phyloP scores from a whole-genome alignment of 2,329 filamentous ascomycete species.

The Xylaria sp. region DNA sequence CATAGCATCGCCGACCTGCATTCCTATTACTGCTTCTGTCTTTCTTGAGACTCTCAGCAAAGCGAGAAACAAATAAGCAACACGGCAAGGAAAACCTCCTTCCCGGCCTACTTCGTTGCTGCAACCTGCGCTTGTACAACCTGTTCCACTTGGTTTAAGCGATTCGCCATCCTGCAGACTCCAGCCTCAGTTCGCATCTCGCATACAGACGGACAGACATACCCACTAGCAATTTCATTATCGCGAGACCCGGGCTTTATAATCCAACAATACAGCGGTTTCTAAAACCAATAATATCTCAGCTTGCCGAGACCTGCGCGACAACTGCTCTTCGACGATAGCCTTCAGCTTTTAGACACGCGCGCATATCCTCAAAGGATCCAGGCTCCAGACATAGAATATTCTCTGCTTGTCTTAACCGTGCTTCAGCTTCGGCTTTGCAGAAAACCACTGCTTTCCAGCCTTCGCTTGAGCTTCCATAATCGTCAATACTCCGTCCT shows the following conservation, averaged over 20 bases:
- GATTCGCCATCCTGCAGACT: conserved; percentile 44
- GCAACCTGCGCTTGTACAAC: conserved; percentile 43
- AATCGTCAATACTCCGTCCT: conserved; percentile 30
- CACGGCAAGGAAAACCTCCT: conserved; percentile 15
- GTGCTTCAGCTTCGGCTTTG: conserved; percentile 34
- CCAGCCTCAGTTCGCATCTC: conserved; percentile 39
- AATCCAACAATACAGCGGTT: conserved; percentile 47
- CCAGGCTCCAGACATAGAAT: conserved; percentile 30
- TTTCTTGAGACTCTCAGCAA: conserved; percentile 30
- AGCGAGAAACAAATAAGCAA: conserved; percentile 33
- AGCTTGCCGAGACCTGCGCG: conserved; percentile 47
- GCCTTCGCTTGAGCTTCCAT: conserved; percentile 41
- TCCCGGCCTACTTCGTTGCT: conserved; percentile 27
- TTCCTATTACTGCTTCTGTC: conserved; percentile 34
- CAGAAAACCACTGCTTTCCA: conserved; percentile 35
- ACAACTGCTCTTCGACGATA: conserved; percentile 39
- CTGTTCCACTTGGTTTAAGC: conserved; percentile 46
- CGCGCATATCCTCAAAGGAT: conserved; percentile 20
- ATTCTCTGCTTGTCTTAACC: conserved; percentile 47
- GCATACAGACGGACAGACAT: conserved; percentile 39
- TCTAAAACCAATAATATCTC: conserved; percentile 46
- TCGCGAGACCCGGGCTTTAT: conserved; percentile 41
- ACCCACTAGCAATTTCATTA: conserved; percentile 37
- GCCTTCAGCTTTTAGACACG: conserved; percentile 29
- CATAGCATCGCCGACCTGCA: conserved; percentile 31